Percentiles rank a stretch among this genome's conserved stretches.
These are phyloP conservation scores for Kappamyces sp. DNA, from an alignment of 192 early-diverging fungal species.

Conservation along the genomic window DNA sequence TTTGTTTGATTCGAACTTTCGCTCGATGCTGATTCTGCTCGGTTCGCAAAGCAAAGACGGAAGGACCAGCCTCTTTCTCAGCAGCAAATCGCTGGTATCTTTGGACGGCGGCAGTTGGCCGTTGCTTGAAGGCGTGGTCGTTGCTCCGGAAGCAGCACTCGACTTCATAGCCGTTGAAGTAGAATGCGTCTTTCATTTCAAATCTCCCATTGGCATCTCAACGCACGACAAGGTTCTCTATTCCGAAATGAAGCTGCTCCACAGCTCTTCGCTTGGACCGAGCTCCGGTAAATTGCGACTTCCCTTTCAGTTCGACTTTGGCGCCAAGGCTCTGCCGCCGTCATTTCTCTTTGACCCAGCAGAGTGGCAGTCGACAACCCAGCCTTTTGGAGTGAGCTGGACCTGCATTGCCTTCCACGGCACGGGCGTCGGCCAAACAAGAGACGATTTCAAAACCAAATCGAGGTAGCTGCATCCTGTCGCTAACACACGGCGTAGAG, in stretches of 20 bases:
- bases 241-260: no score
- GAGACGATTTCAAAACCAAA: background rate
- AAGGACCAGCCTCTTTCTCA: background rate
- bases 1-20: background rate
- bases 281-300: background rate
- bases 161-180: no score
- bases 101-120: background rate
- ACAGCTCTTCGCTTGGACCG: no score
- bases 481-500: background rate
- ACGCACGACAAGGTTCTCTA: no score
- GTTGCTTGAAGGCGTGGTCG: background rate
- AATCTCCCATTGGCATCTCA: no score
- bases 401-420: no score
- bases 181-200: no score
- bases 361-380: background rate
- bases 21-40: no score
- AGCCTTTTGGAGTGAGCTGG: background rate
- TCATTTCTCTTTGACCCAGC: constrained; percentile 11
- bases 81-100: background rate
- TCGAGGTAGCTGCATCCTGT: background rate
- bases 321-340: constrained; percentile 6
- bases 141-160: background rate
- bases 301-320: constrained; percentile 7
- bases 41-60: background rate
- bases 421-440: no score